A percentile compares a stretch with the other conserved stretches of the same genome.
Evolutionary conservation across 2,329 filamentous ascomycete species (phyloP).

Genomic region (Ascochyta fabae): DNA sequence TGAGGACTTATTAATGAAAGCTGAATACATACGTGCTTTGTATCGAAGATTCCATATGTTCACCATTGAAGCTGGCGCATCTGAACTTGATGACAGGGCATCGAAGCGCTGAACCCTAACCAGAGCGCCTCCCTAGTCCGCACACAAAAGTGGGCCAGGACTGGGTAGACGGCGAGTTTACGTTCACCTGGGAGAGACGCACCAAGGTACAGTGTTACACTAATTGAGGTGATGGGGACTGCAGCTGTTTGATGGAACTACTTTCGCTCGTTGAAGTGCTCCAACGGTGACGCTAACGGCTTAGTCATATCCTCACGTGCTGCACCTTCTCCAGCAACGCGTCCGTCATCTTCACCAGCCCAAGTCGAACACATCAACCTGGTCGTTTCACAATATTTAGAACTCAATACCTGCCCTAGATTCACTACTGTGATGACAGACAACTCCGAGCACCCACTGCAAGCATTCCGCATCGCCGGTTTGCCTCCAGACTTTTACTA

Average conservation of each 20-base stretch:
- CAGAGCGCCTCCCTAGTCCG: too few relatives aligned
- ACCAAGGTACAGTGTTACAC: neutral
- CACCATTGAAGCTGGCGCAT: too few relatives aligned
- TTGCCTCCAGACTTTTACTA: slow-evolving; percentile 78
- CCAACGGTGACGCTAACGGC: neutral
- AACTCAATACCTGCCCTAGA: neutral
- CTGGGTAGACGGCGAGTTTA: too few relatives aligned
- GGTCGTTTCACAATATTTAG: neutral
- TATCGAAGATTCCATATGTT: too few relatives aligned
- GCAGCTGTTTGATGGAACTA: neutral
- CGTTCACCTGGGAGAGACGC: too few relatives aligned
- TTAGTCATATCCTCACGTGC: neutral
- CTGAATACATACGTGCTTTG: too few relatives aligned
- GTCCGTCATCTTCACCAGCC: neutral
- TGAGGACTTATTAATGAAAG: too few relatives aligned
- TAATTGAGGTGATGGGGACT: neutral
- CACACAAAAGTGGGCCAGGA: too few relatives aligned
- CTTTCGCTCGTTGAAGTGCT: neutral
- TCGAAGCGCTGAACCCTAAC: too few relatives aligned
- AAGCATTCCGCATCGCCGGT: slow-evolving; percentile 52
- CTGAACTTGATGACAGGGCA: too few relatives aligned
- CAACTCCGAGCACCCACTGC: neutral
- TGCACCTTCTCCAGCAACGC: neutral
- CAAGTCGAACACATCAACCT: neutral
- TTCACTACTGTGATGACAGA: neutral